Percentiles rank a stretch among this genome's conserved stretches.
Evolutionary conservation across 1,139 yeast species (phyloP).

Genomic region (Geotrichum europaeum): DNA sequence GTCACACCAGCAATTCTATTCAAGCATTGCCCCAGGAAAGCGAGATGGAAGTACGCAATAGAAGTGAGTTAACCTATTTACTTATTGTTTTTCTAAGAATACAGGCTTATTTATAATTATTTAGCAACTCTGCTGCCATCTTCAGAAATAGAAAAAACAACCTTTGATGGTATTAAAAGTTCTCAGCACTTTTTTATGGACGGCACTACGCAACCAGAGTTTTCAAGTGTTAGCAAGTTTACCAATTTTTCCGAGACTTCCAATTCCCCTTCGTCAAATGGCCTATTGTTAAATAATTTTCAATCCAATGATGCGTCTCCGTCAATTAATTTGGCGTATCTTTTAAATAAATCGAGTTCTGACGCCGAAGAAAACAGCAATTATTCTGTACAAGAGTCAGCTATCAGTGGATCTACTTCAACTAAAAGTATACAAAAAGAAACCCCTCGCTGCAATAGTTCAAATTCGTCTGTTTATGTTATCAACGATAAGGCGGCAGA

Average conservation of each 20-base stretch:
- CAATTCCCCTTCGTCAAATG: not conserved
- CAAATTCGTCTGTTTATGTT: not conserved
- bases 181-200: not conserved
- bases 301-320: not conserved
- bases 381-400: not conserved
- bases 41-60: not conserved
- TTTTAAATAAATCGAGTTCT: not conserved
- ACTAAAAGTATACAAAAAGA: not conserved
- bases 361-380: not conserved
- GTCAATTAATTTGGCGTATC: not conserved
- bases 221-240: not conserved
- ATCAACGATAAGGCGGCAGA: not conserved
- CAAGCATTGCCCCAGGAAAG: not conserved
- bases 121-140: not conserved
- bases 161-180: not conserved
- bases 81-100: not conserved
- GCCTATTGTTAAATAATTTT: not conserved
- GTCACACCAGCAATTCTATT: not conserved
- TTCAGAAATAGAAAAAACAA: not conserved
- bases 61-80: too few relatives aligned
- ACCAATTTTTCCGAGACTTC: not conserved
- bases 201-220: not conserved
- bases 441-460: not conserved
- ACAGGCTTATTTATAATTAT: not conserved
- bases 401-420: not conserved